Conservation (phyloP, 179 eudicot genomes). For the Vitellaria paradoxa region DNA sequence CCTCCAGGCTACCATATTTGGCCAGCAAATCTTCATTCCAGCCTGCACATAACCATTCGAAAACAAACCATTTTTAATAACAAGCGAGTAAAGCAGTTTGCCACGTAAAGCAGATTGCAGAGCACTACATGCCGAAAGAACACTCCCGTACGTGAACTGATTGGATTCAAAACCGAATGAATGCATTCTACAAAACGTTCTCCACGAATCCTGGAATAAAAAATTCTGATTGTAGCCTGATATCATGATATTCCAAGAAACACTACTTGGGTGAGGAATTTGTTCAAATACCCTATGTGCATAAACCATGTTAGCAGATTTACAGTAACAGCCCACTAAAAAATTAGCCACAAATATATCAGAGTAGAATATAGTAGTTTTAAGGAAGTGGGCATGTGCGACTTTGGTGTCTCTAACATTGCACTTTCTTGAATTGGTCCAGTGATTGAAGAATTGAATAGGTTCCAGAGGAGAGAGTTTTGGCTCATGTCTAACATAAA, state of each 20-base stretch:
- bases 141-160: slow-evolving; percentile 67
- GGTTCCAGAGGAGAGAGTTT: slow-evolving; percentile 29
- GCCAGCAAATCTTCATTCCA: slow-evolving; percentile 67
- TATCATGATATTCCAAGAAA: slow-evolving; percentile 70
- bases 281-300: slow-evolving; percentile 65
- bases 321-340: slow-evolving; percentile 42
- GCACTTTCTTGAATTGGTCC: slow-evolving; percentile 33
- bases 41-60: slow-evolving; percentile 65
- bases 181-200: slow-evolving; percentile 58
- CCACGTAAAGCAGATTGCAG: slow-evolving; percentile 45
- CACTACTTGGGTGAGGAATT: slow-evolving; percentile 47
- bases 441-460: slow-evolving; percentile 30
- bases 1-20: slow-evolving; percentile 41
- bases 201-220: slow-evolving; percentile 55
- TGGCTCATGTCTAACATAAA: slow-evolving; percentile 7
- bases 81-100: slow-evolving; percentile 55
- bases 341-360: slow-evolving; percentile 40
- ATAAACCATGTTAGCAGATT: slow-evolving; percentile 35
- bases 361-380: slow-evolving; percentile 18
- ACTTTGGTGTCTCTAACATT: slow-evolving; percentile 30
- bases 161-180: slow-evolving; percentile 44
- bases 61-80: slow-evolving; percentile 64
- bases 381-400: slow-evolving; percentile 51
- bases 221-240: slow-evolving; percentile 48
- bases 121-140: slow-evolving; percentile 62